phyloP scores from a whole-genome alignment of 2,329 filamentous ascomycete species.

The Pseudogymnoascus sp. region DNA sequence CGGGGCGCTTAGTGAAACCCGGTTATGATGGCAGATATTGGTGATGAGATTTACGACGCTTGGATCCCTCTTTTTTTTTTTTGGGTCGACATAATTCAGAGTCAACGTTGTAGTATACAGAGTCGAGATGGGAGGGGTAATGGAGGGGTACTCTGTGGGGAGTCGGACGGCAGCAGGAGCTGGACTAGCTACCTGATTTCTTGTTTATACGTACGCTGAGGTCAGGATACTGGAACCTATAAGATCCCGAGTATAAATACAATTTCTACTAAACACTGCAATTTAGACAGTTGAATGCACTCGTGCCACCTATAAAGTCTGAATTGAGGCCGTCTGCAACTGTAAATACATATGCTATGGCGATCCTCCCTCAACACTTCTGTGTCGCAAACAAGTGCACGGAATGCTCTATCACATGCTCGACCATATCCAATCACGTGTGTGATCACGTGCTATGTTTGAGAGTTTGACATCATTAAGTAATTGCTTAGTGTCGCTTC shows the following conservation, averaged over 20 bases:
- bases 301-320: too few species aligned
- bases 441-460: neutral
- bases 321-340: too few species aligned
- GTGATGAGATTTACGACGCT: neutral
- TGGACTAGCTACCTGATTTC: neutral
- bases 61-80: neutral
- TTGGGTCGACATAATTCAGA: neutral
- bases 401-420: too few species aligned
- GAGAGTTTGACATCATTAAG: neutral
- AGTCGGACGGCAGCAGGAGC: neutral
- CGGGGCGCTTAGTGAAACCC: neutral
- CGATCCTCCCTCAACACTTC: too few species aligned
- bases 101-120: neutral
- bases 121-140: neutral
- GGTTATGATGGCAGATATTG: neutral
- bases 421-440: neutral
- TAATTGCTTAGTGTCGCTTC: neutral
- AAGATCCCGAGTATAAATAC: neutral
- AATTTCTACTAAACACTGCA: neutral
- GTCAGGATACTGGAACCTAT: neutral
- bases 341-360: too few species aligned
- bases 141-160: neutral
- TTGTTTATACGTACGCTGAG: neutral
- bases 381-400: too few species aligned
- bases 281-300: neutral